Evolutionary conservation across 73 alveolate genomes (phyloP).

Genomic region (Tetrahymena borealis): DNA sequence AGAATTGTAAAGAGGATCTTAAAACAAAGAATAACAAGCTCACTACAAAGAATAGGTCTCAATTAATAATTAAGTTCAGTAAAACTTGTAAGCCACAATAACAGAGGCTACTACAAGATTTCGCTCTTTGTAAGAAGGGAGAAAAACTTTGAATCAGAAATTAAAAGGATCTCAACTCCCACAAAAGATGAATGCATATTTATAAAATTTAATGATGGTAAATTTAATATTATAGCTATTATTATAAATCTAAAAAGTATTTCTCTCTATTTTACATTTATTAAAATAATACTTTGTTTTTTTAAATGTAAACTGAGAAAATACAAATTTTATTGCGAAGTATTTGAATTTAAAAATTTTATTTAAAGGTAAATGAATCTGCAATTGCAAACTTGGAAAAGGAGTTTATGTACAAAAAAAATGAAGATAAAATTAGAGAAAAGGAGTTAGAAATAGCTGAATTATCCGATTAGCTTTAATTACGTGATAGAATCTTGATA

Average conservation of each 20-base stretch:
- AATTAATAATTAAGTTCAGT: background rate
- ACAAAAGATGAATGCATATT: background rate
- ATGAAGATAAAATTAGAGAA: background rate
- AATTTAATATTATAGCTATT: too few relatives aligned
- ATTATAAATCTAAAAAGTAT: background rate
- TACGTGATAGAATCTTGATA: background rate
- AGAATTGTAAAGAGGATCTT: background rate
- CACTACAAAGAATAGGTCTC: background rate
- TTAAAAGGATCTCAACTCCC: background rate
- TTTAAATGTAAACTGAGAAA: too few relatives aligned
- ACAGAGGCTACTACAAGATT: background rate
- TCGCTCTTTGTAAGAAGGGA: background rate
- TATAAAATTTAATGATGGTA: background rate
- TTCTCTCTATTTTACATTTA: background rate
- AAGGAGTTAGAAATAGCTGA: background rate
- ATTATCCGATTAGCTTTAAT: background rate
- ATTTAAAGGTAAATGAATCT: background rate
- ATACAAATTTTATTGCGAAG: background rate
- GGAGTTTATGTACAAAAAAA: background rate
- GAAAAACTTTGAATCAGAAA: background rate
- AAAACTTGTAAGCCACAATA: background rate
- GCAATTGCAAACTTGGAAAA: background rate
- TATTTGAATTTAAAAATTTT: background rate
- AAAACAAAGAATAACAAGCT: background rate
- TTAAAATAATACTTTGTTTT: too few relatives aligned